Base-by-base conservation (phyloP, 306 rosid species). In the Casuarina glauca region DNA sequence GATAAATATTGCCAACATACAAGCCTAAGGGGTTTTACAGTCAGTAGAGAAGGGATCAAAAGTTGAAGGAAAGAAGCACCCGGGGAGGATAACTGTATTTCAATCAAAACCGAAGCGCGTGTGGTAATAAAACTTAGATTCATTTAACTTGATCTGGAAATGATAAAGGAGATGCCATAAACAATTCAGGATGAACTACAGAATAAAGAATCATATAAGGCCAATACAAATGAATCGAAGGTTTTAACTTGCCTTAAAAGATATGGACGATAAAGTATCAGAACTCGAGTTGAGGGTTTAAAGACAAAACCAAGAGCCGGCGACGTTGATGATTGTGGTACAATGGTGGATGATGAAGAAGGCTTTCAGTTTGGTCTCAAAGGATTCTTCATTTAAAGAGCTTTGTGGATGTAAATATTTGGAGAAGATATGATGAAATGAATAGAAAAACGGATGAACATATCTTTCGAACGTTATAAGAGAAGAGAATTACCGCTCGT, bases 401-500 rank as follows among this genome's bases (percentile, higher is more conserved):
- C 11, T 69, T 38, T 60, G 54, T 36, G 36, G 32, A 26, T 26
- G 32, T 26, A 26, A 26, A 26, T 26, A 26, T 26, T 26, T 26
- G 63, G 32, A 42, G 76, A 19, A 55, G 35, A n/a, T 52, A 75
- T 0, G 13, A 9, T 13, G 42, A 26, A 26, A 26, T 26, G 32
- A 26, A 26, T 26, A 26, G 32, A 26, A 26, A 26, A 26, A 26
- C 1, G 1, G 32, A 53, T 76, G 83, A 83, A 75, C 63, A n/a
- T 41, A 39, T 64, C 20, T 64, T 64, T 73, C 58, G 70, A 77
- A 76, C 52, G 53, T 61, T 62, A 46, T 8, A 9, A 8, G 9
- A 48, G 20, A 4, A 72, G 77, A 83, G 73, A 74, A 71, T 83
- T 73, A 90, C 94, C 83, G 81, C 76, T 54, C 69, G 81, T 2